These are phyloP conservation scores for Eutypella sp. DNA, from an alignment of 2,329 filamentous ascomycete species.

Conservation along the genomic window DNA sequence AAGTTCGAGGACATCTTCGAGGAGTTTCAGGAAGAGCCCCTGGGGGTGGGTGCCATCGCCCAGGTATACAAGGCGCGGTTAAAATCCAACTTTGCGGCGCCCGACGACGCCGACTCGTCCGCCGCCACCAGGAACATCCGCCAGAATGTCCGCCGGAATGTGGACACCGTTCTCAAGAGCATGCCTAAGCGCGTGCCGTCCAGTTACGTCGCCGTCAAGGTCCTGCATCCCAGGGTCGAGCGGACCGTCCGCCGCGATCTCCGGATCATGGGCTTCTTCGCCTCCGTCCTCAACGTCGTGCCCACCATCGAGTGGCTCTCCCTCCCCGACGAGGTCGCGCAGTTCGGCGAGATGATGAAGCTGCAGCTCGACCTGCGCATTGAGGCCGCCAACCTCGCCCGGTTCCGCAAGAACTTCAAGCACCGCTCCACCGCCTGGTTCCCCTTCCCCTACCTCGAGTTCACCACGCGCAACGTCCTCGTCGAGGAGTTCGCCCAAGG, in stretches of 20 bases:
- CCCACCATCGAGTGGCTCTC: constrained; percentile 98
- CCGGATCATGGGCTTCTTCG: constrained; percentile 91
- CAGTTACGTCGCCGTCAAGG: constrained; percentile 90
- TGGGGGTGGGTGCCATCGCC: constrained; percentile 93
- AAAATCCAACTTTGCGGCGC: constrained; percentile 68
- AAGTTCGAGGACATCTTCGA: constrained; percentile 89
- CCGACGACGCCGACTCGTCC: constrained; percentile 52
- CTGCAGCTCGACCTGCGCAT: constrained; percentile 94
- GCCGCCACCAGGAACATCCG: constrained; percentile 53
- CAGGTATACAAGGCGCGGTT: constrained; percentile 97
- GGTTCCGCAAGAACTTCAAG: constrained; percentile 87
- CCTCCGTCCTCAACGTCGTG: constrained; percentile 73
- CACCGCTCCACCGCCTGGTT: constrained; percentile 92
- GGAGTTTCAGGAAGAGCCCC: constrained; percentile 82
- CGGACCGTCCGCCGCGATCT: constrained; percentile 85
- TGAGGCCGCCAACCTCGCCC: constrained; percentile 82
- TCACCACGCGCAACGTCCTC: constrained; percentile 85
- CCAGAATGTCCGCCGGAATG: constrained; percentile 70
- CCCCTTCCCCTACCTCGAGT: constrained; percentile 87
- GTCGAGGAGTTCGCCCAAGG: constrained; percentile 96
- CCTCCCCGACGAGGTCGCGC: constrained; percentile 84
- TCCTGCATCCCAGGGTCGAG: constrained; percentile 88
- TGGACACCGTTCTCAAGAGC: constrained; percentile 82
- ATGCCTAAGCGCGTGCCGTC: constrained; percentile 82
- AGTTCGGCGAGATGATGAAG: constrained; percentile 98